These are phyloP conservation scores for Calocera viscosa DNA, from an alignment of 768 basidiomycete species.

Conservation along the genomic window DNA sequence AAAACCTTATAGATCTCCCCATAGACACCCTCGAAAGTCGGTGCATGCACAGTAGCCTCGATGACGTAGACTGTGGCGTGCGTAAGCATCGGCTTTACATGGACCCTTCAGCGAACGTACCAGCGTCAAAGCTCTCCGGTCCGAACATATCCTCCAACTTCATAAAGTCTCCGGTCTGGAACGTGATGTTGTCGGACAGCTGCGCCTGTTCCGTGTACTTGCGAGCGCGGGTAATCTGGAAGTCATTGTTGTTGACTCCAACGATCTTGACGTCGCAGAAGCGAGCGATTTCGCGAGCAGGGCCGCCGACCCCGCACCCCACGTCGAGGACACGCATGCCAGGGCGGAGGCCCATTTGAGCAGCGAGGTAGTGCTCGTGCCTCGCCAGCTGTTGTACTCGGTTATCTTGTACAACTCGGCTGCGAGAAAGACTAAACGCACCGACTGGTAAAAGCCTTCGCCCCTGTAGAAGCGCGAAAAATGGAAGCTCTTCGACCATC, in stretches of 20 bases:
- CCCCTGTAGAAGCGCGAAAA: constrained; percentile 96
- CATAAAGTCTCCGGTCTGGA: constrained; percentile 94
- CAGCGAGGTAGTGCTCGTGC: constrained; percentile 93
- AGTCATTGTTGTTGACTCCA: constrained; percentile 93
- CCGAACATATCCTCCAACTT: constrained; percentile 84
- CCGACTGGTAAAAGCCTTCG: constrained; percentile 30
- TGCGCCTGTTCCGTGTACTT: constrained; percentile 68
- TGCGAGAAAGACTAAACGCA: constrained; percentile 16
- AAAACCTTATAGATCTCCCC: constrained; percentile 83
- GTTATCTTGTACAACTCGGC: constrained; percentile 23
- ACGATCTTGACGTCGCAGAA: constrained; percentile 77
- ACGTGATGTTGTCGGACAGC: constrained; percentile 62
- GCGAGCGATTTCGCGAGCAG: constrained; percentile 85
- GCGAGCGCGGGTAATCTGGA: constrained; percentile 78
- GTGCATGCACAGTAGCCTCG: constrained; percentile 95
- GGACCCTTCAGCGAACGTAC: constrained; percentile 33
- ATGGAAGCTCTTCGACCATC: constrained; percentile 85
- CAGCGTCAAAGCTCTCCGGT: constrained; percentile 86
- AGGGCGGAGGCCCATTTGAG: constrained; percentile 68
- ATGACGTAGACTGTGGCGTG: constrained; percentile 69
- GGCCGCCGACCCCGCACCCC: constrained; percentile 95
- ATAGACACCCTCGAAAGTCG: constrained; percentile 91
- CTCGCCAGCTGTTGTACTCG: constrained; percentile 59
- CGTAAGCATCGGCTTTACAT: background rate
- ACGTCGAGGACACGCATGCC: constrained; percentile 97